A percentile compares a stretch with the other conserved stretches of the same genome.
Evolutionary conservation across 805 yeast genomes (phyloP).

Genomic region (Alloascoidea africana): DNA sequence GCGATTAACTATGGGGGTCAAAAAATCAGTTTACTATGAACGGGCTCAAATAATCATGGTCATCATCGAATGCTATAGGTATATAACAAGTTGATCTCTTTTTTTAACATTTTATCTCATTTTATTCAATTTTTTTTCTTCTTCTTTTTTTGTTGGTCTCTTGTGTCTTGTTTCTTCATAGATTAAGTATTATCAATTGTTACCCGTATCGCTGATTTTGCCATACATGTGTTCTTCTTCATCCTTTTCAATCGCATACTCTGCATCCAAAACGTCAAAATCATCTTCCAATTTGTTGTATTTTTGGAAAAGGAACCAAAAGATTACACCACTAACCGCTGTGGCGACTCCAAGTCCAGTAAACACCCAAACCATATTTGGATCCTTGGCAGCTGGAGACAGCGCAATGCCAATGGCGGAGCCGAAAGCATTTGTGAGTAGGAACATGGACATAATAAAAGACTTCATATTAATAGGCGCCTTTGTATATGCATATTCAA

Average conservation of each 20-base stretch:
- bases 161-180: no score
- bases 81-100: no score
- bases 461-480: conserved; percentile 62
- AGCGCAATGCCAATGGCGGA: conserved; percentile 65
- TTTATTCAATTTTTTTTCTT: no score
- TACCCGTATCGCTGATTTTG: conserved; percentile 11
- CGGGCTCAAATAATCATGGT: no score
- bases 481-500: conserved; percentile 73
- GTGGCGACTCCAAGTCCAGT: conserved; percentile 47
- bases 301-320: conserved; percentile 44
- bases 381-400: conserved; percentile 51
- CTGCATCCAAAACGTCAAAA: conserved; percentile 34
- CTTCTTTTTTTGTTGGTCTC: no score
- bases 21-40: no score
- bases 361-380: conserved; percentile 57
- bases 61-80: no score
- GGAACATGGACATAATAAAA: conserved; percentile 45
- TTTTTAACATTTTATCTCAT: no score
- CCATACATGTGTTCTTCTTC: conserved; percentile 7
- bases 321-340: conserved; percentile 39
- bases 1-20: no score
- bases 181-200: no score
- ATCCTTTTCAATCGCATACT: conserved; percentile 5
- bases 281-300: conserved; percentile 44
- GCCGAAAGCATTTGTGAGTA: conserved; percentile 63